These are phyloP conservation scores for Tuber melanosporum DNA, from an alignment of 495 filamentous ascomycete species.

Conservation along the genomic window DNA sequence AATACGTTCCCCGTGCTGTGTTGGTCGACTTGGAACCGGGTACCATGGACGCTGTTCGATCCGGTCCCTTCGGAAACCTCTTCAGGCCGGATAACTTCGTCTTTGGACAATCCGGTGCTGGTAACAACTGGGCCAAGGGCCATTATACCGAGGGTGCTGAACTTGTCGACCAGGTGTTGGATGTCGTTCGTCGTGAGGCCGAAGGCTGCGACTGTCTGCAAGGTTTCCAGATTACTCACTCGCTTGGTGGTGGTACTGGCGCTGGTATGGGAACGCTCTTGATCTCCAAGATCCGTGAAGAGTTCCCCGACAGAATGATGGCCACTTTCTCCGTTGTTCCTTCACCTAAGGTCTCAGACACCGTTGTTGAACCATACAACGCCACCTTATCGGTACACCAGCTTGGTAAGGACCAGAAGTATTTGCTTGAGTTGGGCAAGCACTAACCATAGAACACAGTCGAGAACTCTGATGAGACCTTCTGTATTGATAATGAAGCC, in stretches of 20 bases:
- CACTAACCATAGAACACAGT: constrained; percentile 48
- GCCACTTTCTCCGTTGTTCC: constrained; percentile 99
- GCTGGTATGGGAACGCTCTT: constrained; percentile 99
- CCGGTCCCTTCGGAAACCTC: constrained; percentile 97
- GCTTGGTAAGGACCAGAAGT: constrained; percentile 49
- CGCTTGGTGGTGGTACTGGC: constrained; percentile 99
- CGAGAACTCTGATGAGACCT: constrained; percentile 99
- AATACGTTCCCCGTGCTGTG: constrained; percentile 98
- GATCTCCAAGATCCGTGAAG: constrained; percentile 99
- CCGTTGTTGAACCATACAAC: constrained; percentile 99
- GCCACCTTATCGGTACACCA: constrained; percentile 98
- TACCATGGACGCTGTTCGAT: constrained; percentile 99
- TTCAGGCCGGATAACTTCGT: constrained; percentile 99
- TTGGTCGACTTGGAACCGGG: constrained; percentile 98
- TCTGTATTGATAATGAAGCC: constrained; percentile 99
- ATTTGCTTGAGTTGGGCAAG: constrained; percentile 26
- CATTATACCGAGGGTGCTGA: constrained; percentile 99
- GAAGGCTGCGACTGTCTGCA: constrained; percentile 99
- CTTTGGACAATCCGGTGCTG: constrained; percentile 97
- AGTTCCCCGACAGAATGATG: constrained; percentile 99
- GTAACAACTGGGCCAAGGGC: constrained; percentile 99
- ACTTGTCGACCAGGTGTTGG: constrained; percentile 94
- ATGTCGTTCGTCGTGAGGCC: constrained; percentile 98
- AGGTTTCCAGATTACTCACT: constrained; percentile 99
- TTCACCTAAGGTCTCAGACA: constrained; percentile 99